Evolutionary conservation across 2,329 filamentous ascomycete genomes (phyloP).

Genomic region (Trichoderma sp.): DNA sequence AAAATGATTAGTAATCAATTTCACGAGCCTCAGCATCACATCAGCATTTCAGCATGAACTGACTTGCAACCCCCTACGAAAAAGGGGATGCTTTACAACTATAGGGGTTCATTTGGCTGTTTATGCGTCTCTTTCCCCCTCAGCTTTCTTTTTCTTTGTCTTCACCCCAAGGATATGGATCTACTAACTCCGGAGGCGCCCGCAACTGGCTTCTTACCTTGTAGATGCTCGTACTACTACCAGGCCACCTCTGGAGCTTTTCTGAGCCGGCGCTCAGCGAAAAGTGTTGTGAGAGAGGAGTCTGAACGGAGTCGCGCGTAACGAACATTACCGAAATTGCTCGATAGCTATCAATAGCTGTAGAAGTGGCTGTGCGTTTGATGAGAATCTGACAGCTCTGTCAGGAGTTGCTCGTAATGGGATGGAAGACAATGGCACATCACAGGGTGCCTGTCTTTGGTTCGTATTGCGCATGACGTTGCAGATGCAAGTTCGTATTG

Average conservation of each 20-base stretch:
- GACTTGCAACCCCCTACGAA: background rate
- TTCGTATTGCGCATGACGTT: background rate
- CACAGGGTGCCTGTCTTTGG: background rate
- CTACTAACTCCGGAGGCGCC: background rate
- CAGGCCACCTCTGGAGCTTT: background rate
- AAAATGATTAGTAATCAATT: background rate
- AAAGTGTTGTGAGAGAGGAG: background rate
- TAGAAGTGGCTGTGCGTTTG: background rate
- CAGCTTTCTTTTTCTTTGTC: background rate
- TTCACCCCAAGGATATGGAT: background rate
- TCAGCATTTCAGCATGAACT: background rate
- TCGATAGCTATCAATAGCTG: background rate
- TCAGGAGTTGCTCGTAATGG: background rate
- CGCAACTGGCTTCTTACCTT: background rate
- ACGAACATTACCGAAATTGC: background rate
- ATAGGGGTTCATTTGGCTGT: background rate
- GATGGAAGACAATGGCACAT: background rate
- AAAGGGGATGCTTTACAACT: background rate
- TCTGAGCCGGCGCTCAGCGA: background rate
- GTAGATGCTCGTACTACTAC: background rate
- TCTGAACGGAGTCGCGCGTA: background rate
- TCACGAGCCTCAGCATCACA: background rate
- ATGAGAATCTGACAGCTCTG: background rate
- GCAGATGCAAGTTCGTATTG: background rate
- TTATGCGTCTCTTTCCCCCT: background rate